Base-by-base conservation (phyloP, 371 early-diverging fungal species). In the Blastocladiella emersonii region DNA sequence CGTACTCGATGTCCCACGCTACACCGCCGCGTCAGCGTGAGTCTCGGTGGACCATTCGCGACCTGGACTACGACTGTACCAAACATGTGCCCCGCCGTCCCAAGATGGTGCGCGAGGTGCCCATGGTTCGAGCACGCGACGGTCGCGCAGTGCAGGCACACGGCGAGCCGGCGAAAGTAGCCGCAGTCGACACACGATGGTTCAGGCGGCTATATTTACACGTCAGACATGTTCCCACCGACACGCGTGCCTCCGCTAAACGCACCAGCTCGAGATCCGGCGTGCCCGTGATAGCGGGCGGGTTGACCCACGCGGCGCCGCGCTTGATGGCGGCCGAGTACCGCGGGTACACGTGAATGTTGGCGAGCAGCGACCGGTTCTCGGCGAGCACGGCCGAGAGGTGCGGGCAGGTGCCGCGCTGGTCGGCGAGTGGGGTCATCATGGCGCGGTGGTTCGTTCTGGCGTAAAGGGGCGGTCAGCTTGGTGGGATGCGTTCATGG, bases 1-100 rank as follows among this genome's bases (percentile, higher is more conserved):
- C 76, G 13, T 78, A 79, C 34, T 69, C 68, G 44, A 89, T 77
- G 64, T 91, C 90, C 67, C 88, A 74, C 1, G 89, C 85, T 80
- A 65, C 34, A 6, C 23, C 34, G 12, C 10, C 48, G 12, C 27
- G 34, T 44, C 3, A 13, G 25, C 35, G 39, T 12, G 27, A 19
- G 49, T 32, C 34, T 57, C 61, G 7, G 25, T 23, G 44, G 44
- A 19, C 8, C 44, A 12, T 6, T 1, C 12, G 41, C 41, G 41
- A 32, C 30, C 48, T 8, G 34, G 61, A 8, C 39, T 23, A 65
- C 32, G 8, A 30, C 13, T 64, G 66, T 78, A 87, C 88, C 87
- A 66, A 87, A 81, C 19, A 61, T 74, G 64, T 88, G 88, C 13
- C 74, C 74, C 56, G 70, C 71, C 39, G 81, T 76, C 57, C 71